A percentile compares a stretch with the other conserved stretches of the same genome.
phyloP scores from a whole-genome alignment of 192 early-diverging fungal genomes.

The Helicostylum pulchrum region DNA sequence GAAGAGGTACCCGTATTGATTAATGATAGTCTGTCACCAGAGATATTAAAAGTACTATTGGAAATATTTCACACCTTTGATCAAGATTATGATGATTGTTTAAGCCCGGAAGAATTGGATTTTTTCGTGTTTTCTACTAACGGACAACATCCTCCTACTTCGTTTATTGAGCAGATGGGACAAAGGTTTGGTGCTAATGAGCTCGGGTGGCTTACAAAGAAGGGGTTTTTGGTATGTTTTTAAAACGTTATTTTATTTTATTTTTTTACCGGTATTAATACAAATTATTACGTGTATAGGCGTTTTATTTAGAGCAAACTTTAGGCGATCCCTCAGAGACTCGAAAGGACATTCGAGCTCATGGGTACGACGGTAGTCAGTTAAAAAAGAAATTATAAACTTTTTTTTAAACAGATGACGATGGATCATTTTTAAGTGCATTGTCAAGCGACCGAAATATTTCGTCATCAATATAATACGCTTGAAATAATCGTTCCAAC shows the following conservation, averaged over 20 bases:
- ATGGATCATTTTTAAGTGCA: too few species aligned
- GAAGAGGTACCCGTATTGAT: not conserved
- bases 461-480: conserved; percentile 30
- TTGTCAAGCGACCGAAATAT: conserved; percentile 3
- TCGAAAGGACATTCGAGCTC: conserved; percentile 10
- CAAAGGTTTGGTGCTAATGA: conserved; percentile 13
- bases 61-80: conserved; percentile 6
- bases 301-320: conserved; percentile 11
- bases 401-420: too few species aligned
- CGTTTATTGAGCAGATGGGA: conserved; percentile 11
- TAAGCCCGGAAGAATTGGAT: conserved; percentile 7
- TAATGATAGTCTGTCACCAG: conserved; percentile 6
- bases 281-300: not conserved
- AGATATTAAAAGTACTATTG: conserved; percentile 9
- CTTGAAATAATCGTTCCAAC: conserved; percentile 19
- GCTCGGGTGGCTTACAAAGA: not conserved
- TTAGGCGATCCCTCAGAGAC: not conserved
- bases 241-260: too few species aligned
- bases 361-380: not conserved
- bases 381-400: too few species aligned
- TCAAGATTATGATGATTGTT: not conserved
- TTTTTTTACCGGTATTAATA: not conserved
- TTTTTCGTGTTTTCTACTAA: conserved; percentile 13
- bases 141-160: conserved; percentile 2
- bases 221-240: conserved; percentile 2